Evolutionary conservation across 176 grass and related monocot genomes (phyloP).

Genomic region (Cenchrus fungigraminus): DNA sequence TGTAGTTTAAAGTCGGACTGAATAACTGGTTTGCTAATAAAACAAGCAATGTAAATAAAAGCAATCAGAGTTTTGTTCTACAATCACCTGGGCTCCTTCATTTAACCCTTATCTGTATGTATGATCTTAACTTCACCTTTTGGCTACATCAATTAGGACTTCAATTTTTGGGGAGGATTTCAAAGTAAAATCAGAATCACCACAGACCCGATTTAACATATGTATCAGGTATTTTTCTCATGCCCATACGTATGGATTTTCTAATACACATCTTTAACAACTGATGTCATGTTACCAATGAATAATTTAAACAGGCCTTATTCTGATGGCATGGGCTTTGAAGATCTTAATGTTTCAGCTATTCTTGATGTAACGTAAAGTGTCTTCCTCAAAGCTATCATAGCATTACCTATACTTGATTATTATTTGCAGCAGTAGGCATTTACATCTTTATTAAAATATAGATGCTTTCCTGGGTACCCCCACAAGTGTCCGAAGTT

Average conservation of each 20-base stretch:
- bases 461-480: constrained; percentile 89
- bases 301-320: constrained; percentile 73
- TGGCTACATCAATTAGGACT: constrained; percentile 46
- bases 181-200: constrained; percentile 71
- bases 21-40: constrained; percentile 17
- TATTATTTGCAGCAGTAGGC: constrained; percentile 34
- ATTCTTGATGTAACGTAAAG: constrained; percentile 71
- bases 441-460: constrained; percentile 37
- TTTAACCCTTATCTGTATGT: background rate
- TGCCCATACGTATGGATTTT: constrained; percentile 12
- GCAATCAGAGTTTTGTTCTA: background rate
- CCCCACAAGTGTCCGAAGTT: constrained; percentile 97
- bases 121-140: constrained; percentile 23
- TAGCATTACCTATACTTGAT: background rate
- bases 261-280: constrained; percentile 9
- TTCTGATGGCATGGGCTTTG: constrained; percentile 68
- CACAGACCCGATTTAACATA: constrained; percentile 67
- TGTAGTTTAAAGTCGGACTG: background rate
- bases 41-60: background rate
- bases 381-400: constrained; percentile 19
- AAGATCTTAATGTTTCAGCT: constrained; percentile 74
- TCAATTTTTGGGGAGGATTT: constrained; percentile 91
- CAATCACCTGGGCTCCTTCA: background rate
- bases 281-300: constrained; percentile 17
- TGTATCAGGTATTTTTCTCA: constrained; percentile 70